Conservation (phyloP, 257 asterid genomes). For the Gentiana dahurica region DNA sequence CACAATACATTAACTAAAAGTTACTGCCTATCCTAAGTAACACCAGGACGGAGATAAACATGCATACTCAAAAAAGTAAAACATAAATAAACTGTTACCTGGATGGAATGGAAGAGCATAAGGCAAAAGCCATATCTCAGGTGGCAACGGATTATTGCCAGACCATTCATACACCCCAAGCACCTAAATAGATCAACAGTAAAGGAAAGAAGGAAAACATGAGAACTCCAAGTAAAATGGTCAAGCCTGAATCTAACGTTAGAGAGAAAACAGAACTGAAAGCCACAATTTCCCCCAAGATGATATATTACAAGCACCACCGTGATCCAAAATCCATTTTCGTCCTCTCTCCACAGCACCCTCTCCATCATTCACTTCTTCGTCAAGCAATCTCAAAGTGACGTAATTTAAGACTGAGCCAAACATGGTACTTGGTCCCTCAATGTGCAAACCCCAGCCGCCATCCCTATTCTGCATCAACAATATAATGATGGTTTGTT, state of each 20-base stretch:
- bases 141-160: slow-evolving; percentile 98
- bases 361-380: slow-evolving; percentile 83
- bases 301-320: slow-evolving; percentile 86
- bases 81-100: slow-evolving; percentile 33
- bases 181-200: slow-evolving; percentile 37
- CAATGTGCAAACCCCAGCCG: slow-evolving; percentile 99
- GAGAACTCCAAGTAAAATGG: neutral
- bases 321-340: slow-evolving; percentile 85
- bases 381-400: slow-evolving; percentile 93
- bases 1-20: no score
- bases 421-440: slow-evolving; percentile 98
- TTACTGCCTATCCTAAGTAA: no score
- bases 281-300: slow-evolving; percentile 99
- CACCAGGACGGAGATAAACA: neutral
- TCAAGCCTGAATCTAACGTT: neutral
- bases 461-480: slow-evolving; percentile 80
- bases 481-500: slow-evolving; percentile 12
- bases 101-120: slow-evolving; percentile 87
- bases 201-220: slow-evolving; percentile 9
- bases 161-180: slow-evolving; percentile 97
- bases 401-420: slow-evolving; percentile 87
- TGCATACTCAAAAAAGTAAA: neutral
- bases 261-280: slow-evolving; percentile 45
- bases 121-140: slow-evolving; percentile 95
- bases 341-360: slow-evolving; percentile 95